These are phyloP conservation scores for Boletus reticulatus DNA, from an alignment of 768 basidiomycete species.

Conservation along the genomic window DNA sequence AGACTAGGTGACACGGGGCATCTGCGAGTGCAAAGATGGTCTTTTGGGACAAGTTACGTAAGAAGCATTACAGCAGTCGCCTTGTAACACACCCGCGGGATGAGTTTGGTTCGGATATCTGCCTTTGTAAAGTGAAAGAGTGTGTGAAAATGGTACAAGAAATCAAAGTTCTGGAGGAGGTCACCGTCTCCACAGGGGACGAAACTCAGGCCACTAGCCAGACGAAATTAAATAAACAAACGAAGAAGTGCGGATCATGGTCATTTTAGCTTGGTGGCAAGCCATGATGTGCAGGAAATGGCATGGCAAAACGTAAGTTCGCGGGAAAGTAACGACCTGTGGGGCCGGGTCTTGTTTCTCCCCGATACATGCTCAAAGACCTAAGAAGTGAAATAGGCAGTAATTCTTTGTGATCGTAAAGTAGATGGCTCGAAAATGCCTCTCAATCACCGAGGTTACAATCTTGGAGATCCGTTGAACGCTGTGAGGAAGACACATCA, in stretches of 20 bases:
- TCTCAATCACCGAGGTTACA: too few species aligned
- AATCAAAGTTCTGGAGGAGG: not conserved
- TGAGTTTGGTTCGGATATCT: slow-evolving; percentile 15
- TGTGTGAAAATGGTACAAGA: slow-evolving; percentile 18
- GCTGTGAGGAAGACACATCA: too few species aligned
- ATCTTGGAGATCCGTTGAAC: too few species aligned
- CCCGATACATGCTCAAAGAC: too few species aligned
- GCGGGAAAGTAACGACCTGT: too few species aligned
- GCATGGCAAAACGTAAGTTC: too few species aligned
- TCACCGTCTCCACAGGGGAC: not conserved
- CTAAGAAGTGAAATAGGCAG: too few species aligned
- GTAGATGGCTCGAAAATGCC: too few species aligned
- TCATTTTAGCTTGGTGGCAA: not conserved
- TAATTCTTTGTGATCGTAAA: too few species aligned
- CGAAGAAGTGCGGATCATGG: not conserved
- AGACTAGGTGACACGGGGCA: too few species aligned
- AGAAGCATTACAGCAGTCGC: not conserved
- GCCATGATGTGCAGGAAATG: too few species aligned
- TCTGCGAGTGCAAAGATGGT: slow-evolving; percentile 30
- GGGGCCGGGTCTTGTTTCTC: too few species aligned
- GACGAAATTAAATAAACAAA: not conserved
- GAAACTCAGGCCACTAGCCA: not conserved
- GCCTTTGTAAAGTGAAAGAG: slow-evolving; percentile 25
- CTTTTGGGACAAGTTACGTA: slow-evolving; percentile 12
- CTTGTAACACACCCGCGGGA: slow-evolving; percentile 16